These are phyloP conservation scores for Mucor velutinosus DNA, from an alignment of 371 early-diverging fungal species.

Conservation along the genomic window DNA sequence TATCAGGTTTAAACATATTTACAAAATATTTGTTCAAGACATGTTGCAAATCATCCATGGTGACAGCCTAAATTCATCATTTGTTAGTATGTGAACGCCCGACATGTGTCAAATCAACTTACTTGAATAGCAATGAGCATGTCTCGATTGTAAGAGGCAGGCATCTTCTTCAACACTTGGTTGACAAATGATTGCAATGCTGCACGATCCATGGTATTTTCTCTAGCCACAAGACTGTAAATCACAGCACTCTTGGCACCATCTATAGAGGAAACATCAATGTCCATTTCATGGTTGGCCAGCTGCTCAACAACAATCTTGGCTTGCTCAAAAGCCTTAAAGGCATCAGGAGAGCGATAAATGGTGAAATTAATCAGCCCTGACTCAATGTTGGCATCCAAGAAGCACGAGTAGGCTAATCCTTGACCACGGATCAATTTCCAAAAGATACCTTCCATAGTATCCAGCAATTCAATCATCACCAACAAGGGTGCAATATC, in stretches of 20 bases:
- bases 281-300: slow-evolving; percentile 47
- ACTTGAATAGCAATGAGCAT: slow-evolving; percentile 50
- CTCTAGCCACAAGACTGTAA: slow-evolving; percentile 59
- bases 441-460: slow-evolving; percentile 71
- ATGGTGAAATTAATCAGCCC: slow-evolving; percentile 59
- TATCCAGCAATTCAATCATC: slow-evolving; percentile 62
- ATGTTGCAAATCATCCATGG: slow-evolving; percentile 42
- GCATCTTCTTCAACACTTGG: slow-evolving; percentile 61
- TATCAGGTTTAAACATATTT: slow-evolving; percentile 55
- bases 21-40: slow-evolving; percentile 54
- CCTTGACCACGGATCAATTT: slow-evolving; percentile 71
- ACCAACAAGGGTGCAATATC: slow-evolving; percentile 65
- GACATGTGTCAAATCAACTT: neutral
- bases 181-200: slow-evolving; percentile 64
- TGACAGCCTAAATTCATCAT: slow-evolving; percentile 35
- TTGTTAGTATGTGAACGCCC: neutral
- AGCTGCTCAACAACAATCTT: slow-evolving; percentile 57
- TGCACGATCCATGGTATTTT: slow-evolving; percentile 59
- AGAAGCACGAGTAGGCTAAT: slow-evolving; percentile 61
- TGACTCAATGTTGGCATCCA: slow-evolving; percentile 53
- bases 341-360: slow-evolving; percentile 62
- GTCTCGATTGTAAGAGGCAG: slow-evolving; percentile 56
- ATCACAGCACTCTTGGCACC: slow-evolving; percentile 72
- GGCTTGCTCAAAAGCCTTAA: slow-evolving; percentile 64
- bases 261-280: slow-evolving; percentile 58